A percentile compares a stretch with the other conserved stretches of the same genome.
Evolutionary conservation across 2,329 filamentous ascomycete species (phyloP).

Genomic region (Mycosphaerella arachidis): DNA sequence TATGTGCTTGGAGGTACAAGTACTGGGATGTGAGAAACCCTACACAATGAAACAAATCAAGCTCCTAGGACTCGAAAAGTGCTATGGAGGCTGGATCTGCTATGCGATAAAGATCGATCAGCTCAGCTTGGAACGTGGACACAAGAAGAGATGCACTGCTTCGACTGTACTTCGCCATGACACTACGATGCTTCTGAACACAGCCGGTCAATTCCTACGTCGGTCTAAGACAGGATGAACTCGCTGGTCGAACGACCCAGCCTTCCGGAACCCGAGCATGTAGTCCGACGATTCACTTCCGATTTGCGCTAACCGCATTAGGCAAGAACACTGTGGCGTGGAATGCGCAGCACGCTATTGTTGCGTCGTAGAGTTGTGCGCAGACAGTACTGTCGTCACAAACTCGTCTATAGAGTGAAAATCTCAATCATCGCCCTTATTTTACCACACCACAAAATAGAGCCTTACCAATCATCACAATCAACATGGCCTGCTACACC

Average conservation of each 20-base stretch:
- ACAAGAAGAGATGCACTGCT: neutral
- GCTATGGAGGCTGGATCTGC: neutral
- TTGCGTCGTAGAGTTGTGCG: neutral
- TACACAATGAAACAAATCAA: too few relatives aligned
- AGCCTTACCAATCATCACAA: neutral
- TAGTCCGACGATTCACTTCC: neutral
- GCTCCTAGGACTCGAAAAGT: too few relatives aligned
- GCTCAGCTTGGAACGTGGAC: neutral
- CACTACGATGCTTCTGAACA: neutral
- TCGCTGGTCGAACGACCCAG: neutral
- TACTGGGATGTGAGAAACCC: neutral
- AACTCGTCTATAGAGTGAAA: neutral
- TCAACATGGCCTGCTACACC: neutral
- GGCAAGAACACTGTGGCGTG: neutral
- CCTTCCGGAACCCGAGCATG: neutral
- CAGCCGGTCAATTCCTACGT: neutral
- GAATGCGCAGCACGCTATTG: neutral
- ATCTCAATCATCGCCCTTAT: too few relatives aligned
- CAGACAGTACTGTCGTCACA: neutral
- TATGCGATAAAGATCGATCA: neutral
- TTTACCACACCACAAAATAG: neutral
- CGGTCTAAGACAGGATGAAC: neutral
- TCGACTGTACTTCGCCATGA: neutral
- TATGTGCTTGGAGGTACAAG: neutral
- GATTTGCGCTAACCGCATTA: neutral